These are phyloP conservation scores for Lipomyces kockii DNA, from an alignment of 805 yeast species.

Conservation along the genomic window DNA sequence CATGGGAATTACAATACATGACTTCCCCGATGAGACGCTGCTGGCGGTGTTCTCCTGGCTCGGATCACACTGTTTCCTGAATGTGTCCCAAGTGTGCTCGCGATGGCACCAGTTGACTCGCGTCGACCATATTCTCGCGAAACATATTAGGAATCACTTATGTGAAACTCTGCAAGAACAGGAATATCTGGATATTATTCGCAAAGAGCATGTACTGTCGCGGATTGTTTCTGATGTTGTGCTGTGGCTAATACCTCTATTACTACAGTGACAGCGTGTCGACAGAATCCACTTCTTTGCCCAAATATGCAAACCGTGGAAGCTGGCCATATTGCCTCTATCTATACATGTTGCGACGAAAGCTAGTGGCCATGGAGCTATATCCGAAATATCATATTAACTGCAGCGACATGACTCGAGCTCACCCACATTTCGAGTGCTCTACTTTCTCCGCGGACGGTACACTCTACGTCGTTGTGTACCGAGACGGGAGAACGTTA, in stretches of 20 bases:
- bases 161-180: constrained; percentile 14
- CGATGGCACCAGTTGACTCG: constrained; percentile 19
- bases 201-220: constrained; percentile 9
- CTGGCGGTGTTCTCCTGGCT: constrained; percentile 17
- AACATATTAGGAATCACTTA: constrained; percentile 22
- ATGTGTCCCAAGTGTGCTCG: constrained; percentile 27
- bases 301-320: constrained; percentile 2
- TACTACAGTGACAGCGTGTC: constrained; percentile 2
- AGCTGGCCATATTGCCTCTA: constrained; percentile 19
- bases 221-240: not conserved
- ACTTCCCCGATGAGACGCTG: constrained; percentile 27
- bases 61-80: constrained; percentile 23
- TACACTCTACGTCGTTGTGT: constrained; percentile 12
- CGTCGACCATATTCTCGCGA: constrained; percentile 16
- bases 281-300: constrained; percentile 6
- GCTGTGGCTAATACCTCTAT: not conserved
- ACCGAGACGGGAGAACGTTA: constrained; percentile 16
- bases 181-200: constrained; percentile 14
- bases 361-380: constrained; percentile 18
- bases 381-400: constrained; percentile 1
- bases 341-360: constrained; percentile 27
- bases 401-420: not conserved
- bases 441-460: constrained; percentile 30
- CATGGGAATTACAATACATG: not conserved
- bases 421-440: constrained; percentile 29